A percentile compares a stretch with the other conserved stretches of the same genome.
These are phyloP conservation scores for Acanthamoeba healyi DNA, from an alignment of 208 protist species.

Conservation along the genomic window DNA sequence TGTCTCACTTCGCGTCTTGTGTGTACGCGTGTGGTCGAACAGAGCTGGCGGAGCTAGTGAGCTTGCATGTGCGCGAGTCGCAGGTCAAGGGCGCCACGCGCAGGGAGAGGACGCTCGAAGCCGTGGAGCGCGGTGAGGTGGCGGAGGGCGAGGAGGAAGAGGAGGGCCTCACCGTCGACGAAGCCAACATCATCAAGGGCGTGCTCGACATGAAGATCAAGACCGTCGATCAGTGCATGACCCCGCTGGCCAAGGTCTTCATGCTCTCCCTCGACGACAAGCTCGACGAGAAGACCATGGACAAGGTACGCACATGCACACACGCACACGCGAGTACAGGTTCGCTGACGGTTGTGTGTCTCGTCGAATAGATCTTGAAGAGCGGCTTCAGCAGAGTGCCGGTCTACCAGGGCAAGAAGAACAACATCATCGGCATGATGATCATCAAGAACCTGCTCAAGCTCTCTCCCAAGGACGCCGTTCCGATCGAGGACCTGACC, in stretches of 20 bases:
- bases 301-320: conserved; percentile 52
- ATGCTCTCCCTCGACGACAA: conserved; percentile 79
- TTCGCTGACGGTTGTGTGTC: neutral
- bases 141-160: neutral
- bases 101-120: neutral
- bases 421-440: conserved; percentile 93
- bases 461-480: conserved; percentile 85
- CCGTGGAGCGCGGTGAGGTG: no score
- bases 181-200: conserved; percentile 85
- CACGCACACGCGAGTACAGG: neutral
- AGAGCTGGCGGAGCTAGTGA: conserved; percentile 83
- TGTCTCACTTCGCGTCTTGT: neutral
- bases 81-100: no score
- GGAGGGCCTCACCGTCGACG: conserved; percentile 78
- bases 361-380: conserved; percentile 85
- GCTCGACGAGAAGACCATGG: conserved; percentile 75
- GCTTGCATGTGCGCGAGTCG: conserved; percentile 69
- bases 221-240: conserved; percentile 82
- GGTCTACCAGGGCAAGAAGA: conserved; percentile 90
- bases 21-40: no score
- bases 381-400: conserved; percentile 92
- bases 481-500: no score
- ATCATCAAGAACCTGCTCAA: conserved; percentile 92
- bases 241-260: conserved; percentile 81
- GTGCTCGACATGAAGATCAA: conserved; percentile 84